Percentiles rank a stretch among this genome's conserved stretches.
These are phyloP conservation scores for Starmera stellimalicola DNA, from an alignment of 1,139 yeast genomes.

Conservation along the genomic window DNA sequence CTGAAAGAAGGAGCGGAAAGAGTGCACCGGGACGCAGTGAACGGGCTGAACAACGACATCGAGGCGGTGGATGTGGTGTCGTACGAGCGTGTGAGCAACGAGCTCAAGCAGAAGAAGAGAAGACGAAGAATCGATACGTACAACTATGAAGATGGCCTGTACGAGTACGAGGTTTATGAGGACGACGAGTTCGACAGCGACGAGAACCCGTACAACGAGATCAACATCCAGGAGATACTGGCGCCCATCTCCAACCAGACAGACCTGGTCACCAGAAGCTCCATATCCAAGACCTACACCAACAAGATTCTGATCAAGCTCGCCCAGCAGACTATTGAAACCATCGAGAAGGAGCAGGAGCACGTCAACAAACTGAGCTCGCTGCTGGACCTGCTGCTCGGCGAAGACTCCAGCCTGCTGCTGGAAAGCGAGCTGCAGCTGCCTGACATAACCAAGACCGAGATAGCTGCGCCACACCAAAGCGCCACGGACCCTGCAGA, in stretches of 20 bases:
- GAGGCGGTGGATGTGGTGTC: constrained; percentile 25
- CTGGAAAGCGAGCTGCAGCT: constrained; percentile 57
- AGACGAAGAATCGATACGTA: constrained; percentile 14
- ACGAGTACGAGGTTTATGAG: constrained; percentile 5
- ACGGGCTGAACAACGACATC: constrained; percentile 25
- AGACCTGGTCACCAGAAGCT: constrained; percentile 65
- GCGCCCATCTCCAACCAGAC: constrained; percentile 76
- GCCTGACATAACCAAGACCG: constrained; percentile 27
- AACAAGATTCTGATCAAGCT: constrained; percentile 41
- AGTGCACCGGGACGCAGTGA: constrained; percentile 25
- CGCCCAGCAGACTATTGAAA: constrained; percentile 63
- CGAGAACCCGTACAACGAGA: constrained; percentile 29
- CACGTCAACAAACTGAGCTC: constrained; percentile 62
- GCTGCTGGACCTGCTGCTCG: constrained; percentile 68
- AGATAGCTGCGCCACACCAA: not conserved
- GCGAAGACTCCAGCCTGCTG: constrained; percentile 72
- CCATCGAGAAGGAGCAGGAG: constrained; percentile 72
- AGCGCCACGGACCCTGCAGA: constrained; percentile 7
- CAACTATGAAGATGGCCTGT: constrained; percentile 7
- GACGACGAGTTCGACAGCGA: constrained; percentile 22
- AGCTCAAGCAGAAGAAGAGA: constrained; percentile 11
- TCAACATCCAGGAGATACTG: constrained; percentile 44
- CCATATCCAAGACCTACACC: constrained; percentile 56
- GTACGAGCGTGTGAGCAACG: constrained; percentile 23
- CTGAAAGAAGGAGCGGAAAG: constrained; percentile 36